Base-by-base conservation (phyloP, 441 rosid genomes). In the Arabidopsis hybrid region DNA sequence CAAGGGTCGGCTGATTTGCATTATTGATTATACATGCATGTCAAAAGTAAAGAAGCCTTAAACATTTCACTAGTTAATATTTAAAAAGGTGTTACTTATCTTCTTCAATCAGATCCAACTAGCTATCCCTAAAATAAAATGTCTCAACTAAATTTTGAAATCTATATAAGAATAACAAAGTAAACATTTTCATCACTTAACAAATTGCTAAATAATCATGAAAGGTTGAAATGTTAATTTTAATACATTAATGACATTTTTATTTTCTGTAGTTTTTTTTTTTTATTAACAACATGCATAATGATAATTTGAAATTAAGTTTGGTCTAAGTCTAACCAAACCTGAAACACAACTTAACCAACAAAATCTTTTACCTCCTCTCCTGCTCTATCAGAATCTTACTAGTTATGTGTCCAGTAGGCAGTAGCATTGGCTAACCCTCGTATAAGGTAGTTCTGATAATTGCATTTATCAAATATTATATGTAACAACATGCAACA, bases 1-100 rank as follows among this genome's bases (percentile, higher is more conserved):
- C n/a, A 1, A 0, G 36, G 55, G 78, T 74, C 73, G 73, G 78
- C 53, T 35, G 58, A 59, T 55, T 59, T 17, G 63, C 72, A 74
- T 59, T 66, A 66, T 74, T 45, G 58, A 46, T 51, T 31, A 29
- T 29, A 29, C 45, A 42, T 32, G 49, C 76, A 63, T 53, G 64
- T 59, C 18, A 39, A 36, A 39, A 43, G 13, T 29, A 17, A 62
- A 40, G 9, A 34, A 69, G 46, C 38, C 38, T 64, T 42, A 17
- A 17, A 8, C 26, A 16, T 4, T 63, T 5, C 40, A 63, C 67
- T 13, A 42, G 53, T 29, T 11, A 6, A 34, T 46, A 45, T 45
- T 29, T 31, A 4, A 31, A n/a, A 42, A 6, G 29, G 56, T 46
- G 56, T n/a, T 63, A 42, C 32, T 10, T 16, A 46, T 46, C 56